phyloP scores from a whole-genome alignment of 2,329 filamentous ascomycete species.

The Purpureocillium lavendulum region DNA sequence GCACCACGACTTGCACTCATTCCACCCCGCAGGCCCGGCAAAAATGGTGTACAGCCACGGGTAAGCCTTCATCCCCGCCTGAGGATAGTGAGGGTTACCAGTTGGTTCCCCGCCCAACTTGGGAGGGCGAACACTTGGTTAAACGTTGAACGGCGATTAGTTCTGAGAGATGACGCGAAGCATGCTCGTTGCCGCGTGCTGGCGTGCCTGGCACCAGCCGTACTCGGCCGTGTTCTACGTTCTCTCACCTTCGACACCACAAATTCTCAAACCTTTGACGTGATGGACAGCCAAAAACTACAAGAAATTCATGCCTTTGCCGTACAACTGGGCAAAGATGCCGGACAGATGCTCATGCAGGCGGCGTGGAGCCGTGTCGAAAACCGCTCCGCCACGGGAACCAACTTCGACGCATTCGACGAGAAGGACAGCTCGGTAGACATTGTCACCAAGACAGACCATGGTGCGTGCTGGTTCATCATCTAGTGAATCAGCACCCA shows the following conservation, averaged over 20 bases:
- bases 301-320: slow-evolving; percentile 63
- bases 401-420: slow-evolving; percentile 13
- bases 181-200: too few species aligned
- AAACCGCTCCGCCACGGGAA: slow-evolving; percentile 5
- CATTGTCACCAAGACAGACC: slow-evolving; percentile 69
- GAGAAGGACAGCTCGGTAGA: slow-evolving; percentile 73
- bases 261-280: not conserved
- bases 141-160: too few species aligned
- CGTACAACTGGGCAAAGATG: slow-evolving; percentile 60
- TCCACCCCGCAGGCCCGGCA: too few species aligned
- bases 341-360: slow-evolving; percentile 58
- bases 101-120: too few species aligned
- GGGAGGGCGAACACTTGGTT: too few species aligned
- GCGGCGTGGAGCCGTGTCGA: slow-evolving; percentile 34
- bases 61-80: slow-evolving; percentile 17
- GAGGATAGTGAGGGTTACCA: too few species aligned
- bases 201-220: too few species aligned
- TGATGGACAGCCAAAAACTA: slow-evolving; percentile 38
- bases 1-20: too few species aligned
- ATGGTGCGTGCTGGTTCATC: slow-evolving; percentile 39
- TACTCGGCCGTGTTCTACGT: too few species aligned
- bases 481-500: too few species aligned
- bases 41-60: slow-evolving; percentile 8
- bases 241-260: too few species aligned
- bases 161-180: too few species aligned